Percentiles rank a stretch among this genome's conserved stretches.
These are phyloP conservation scores for Gelatoporia subvermispora DNA, from an alignment of 768 basidiomycete species.

Conservation along the genomic window DNA sequence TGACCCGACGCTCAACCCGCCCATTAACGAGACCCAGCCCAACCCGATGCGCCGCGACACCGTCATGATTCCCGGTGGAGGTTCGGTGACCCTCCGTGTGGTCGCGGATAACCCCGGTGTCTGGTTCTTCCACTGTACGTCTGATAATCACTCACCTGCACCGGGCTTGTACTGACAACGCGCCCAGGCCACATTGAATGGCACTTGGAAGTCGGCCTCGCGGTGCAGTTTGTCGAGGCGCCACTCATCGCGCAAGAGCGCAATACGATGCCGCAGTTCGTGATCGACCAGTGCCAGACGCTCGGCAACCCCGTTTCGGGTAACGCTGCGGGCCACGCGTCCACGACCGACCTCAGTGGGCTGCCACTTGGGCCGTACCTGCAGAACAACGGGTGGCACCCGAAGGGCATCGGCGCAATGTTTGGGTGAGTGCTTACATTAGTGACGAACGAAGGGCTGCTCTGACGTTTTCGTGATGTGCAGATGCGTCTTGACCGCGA, in stretches of 20 bases:
- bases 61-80: slow-evolving; percentile 63
- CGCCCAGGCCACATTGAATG: slow-evolving; percentile 74
- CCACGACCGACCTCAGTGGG: slow-evolving; percentile 64
- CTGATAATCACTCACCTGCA: background rate
- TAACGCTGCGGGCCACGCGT: slow-evolving; percentile 82
- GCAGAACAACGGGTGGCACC: slow-evolving; percentile 67
- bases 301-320: slow-evolving; percentile 59
- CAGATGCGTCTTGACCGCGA: slow-evolving; percentile 77
- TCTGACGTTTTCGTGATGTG: slow-evolving; percentile 2
- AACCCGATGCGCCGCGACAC: slow-evolving; percentile 96
- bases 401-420: slow-evolving; percentile 74
- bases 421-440: slow-evolving; percentile 43
- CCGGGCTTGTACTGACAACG: background rate
- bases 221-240: slow-evolving; percentile 79
- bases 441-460: background rate
- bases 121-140: slow-evolving; percentile 80
- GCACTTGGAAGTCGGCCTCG: slow-evolving; percentile 83
- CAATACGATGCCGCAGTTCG: slow-evolving; percentile 45
- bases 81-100: slow-evolving; percentile 70
- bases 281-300: slow-evolving; percentile 71
- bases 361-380: slow-evolving; percentile 65
- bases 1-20: slow-evolving; percentile 78
- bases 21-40: slow-evolving; percentile 65
- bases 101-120: slow-evolving; percentile 91
- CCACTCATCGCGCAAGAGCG: slow-evolving; percentile 64